Conservation (phyloP, 768 basidiomycete species). For the Mycena amicta region DNA sequence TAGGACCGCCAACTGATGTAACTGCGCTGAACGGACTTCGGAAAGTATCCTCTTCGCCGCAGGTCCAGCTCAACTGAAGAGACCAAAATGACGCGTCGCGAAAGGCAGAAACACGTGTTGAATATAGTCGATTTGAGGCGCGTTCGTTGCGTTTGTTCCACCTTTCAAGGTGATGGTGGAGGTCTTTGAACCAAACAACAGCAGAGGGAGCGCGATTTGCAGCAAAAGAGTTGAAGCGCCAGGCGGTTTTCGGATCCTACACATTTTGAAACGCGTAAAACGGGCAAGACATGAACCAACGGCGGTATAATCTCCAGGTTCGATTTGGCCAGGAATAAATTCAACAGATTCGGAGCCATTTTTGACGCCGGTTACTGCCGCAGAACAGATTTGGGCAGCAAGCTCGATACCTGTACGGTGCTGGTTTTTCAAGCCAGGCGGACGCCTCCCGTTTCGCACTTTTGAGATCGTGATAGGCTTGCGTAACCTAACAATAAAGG, state of each 20-base stretch:
- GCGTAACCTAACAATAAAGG: no score
- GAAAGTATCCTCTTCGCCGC: conserved; percentile 67
- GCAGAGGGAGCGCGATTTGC: conserved; percentile 70
- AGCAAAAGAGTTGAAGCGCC: conserved; percentile 73
- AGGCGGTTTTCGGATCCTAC: conserved; percentile 56
- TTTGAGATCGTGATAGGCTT: conserved; percentile 62
- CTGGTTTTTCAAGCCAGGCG: conserved; percentile 72
- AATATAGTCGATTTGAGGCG: conserved; percentile 79
- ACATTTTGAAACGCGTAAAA: not conserved
- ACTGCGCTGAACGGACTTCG: conserved; percentile 34
- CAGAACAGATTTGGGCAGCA: conserved; percentile 61
- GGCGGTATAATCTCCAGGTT: conserved; percentile 42
- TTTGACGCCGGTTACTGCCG: conserved; percentile 54
- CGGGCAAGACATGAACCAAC: not conserved
- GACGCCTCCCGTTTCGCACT: conserved; percentile 58
- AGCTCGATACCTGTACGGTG: conserved; percentile 73
- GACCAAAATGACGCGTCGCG: conserved; percentile 56
- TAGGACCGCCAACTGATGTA: not conserved
- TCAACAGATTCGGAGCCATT: conserved; percentile 56
- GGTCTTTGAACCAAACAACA: conserved; percentile 53
- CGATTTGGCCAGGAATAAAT: conserved; percentile 54
- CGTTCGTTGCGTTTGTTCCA: conserved; percentile 71
- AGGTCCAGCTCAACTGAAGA: conserved; percentile 49
- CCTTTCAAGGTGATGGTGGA: conserved; percentile 62
- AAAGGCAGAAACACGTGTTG: conserved; percentile 71